Percentiles rank a stretch among this genome's conserved stretches.
These are phyloP conservation scores for Scutellaria minor DNA, from an alignment of 257 asterid species.

Conservation along the genomic window DNA sequence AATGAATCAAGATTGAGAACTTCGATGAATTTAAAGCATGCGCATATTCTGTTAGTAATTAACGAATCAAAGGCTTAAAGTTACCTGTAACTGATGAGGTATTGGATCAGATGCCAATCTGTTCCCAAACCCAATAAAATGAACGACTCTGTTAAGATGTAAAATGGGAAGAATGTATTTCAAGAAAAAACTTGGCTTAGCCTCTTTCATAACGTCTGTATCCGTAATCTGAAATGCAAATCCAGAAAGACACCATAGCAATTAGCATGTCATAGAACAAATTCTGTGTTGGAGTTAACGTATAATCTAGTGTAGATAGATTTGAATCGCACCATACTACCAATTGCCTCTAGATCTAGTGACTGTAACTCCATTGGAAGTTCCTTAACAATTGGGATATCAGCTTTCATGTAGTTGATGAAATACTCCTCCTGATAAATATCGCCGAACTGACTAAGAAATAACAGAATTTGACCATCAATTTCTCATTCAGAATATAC, in stretches of 20 bases:
- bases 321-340: slow-evolving; percentile 79
- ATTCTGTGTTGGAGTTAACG: slow-evolving; percentile 2
- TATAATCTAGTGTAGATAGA: slow-evolving; percentile 21
- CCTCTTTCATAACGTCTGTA: slow-evolving; percentile 84
- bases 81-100: slow-evolving; percentile 84
- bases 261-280: slow-evolving; percentile 23
- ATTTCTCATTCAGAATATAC: slow-evolving; percentile 41
- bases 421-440: slow-evolving; percentile 95
- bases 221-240: slow-evolving; percentile 74
- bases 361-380: slow-evolving; percentile 86
- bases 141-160: slow-evolving; percentile 81
- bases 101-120: slow-evolving; percentile 97
- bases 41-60: slow-evolving; percentile 29
- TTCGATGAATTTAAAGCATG: slow-evolving; percentile 24
- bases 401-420: slow-evolving; percentile 87
- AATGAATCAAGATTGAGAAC: slow-evolving; percentile 19
- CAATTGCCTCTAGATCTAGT: slow-evolving; percentile 88
- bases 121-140: slow-evolving; percentile 98
- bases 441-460: slow-evolving; percentile 98
- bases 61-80: slow-evolving; percentile 25
- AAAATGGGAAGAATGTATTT: slow-evolving; percentile 90
- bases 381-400: slow-evolving; percentile 76
- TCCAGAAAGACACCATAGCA: slow-evolving; percentile 32
- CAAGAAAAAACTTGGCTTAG: slow-evolving; percentile 87
- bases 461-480: slow-evolving; percentile 52